Evolutionary conservation across 352 stramenopile genomes (phyloP).

Genomic region (Aphanomyces stellatus): DNA sequence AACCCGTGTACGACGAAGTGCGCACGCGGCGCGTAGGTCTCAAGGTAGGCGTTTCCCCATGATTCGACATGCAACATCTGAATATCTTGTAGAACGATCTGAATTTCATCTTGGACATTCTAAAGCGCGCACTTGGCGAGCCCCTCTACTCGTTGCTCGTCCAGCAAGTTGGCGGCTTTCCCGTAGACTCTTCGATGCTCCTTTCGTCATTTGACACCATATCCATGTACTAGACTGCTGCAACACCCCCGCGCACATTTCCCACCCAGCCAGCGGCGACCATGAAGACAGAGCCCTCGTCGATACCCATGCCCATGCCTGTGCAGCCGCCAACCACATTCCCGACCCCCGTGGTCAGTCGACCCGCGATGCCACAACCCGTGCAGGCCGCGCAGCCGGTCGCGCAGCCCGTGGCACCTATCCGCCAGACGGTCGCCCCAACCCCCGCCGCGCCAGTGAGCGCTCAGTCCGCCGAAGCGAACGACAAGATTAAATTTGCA

Average conservation of each 20-base stretch:
- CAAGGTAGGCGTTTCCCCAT: conserved; percentile 1
- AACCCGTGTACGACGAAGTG: conserved; percentile 11
- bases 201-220: neutral
- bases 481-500: conserved; percentile 80
- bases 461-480: conserved; percentile 26
- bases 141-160: conserved; percentile 72
- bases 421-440: conserved; percentile 21
- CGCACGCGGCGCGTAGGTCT: neutral
- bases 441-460: neutral
- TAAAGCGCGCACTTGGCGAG: conserved; percentile 77
- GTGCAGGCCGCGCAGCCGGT: neutral
- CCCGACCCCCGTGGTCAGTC: neutral
- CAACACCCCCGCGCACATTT: neutral
- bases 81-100: conserved; percentile 59
- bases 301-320: conserved; percentile 21
- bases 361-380: neutral
- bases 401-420: neutral
- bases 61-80: neutral
- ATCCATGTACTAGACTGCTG: neutral
- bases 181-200: conserved; percentile 17
- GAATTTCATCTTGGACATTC: conserved; percentile 82
- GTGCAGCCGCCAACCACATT: neutral
- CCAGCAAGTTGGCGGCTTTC: conserved; percentile 52
- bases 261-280: neutral
- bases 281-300: conserved; percentile 16